Evolutionary conservation across 2,329 filamentous ascomycete species (phyloP).

Genomic region (Teratosphaeria zuluensis): DNA sequence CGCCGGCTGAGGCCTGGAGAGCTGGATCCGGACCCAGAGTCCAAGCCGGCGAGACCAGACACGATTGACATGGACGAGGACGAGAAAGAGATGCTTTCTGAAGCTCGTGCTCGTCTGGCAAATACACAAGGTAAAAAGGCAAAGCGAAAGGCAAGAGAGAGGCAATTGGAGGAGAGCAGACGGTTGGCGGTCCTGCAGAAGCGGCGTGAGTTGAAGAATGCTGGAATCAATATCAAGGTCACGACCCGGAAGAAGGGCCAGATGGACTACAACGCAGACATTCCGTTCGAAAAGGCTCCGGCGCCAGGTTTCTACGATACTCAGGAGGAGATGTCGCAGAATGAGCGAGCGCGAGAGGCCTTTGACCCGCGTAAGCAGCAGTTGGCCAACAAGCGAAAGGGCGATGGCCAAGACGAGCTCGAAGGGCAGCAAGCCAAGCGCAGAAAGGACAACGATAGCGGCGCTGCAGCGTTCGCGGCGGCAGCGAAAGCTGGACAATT

Average conservation of each 20-base stretch:
- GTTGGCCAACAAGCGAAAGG: slow-evolving; percentile 84
- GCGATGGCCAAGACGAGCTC: slow-evolving; percentile 69
- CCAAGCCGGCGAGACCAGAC: slow-evolving; percentile 87
- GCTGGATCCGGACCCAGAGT: slow-evolving; percentile 93
- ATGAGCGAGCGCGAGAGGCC: slow-evolving; percentile 72
- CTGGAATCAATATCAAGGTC: slow-evolving; percentile 96
- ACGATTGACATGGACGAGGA: slow-evolving; percentile 98
- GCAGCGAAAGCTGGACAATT: slow-evolving; percentile 88
- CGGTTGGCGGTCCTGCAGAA: slow-evolving; percentile 87
- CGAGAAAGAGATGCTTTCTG: slow-evolving; percentile 98
- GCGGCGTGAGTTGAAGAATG: slow-evolving; percentile 89
- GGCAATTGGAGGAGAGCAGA: slow-evolving; percentile 89
- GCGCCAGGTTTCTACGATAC: slow-evolving; percentile 91
- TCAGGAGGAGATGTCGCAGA: slow-evolving; percentile 64
- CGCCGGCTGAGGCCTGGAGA: slow-evolving; percentile 75
- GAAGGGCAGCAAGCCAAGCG: slow-evolving; percentile 63
- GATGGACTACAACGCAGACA: slow-evolving; percentile 99
- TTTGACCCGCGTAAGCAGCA: slow-evolving; percentile 93
- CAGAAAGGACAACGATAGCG: slow-evolving; percentile 69
- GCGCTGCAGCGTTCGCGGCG: slow-evolving; percentile 71
- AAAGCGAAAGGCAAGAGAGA: slow-evolving; percentile 90
- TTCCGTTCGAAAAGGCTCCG: slow-evolving; percentile 91
- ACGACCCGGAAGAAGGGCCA: slow-evolving; percentile 84
- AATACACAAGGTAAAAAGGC: slow-evolving; percentile 99
- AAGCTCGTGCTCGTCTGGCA: slow-evolving; percentile 87